phyloP scores from a whole-genome alignment of 2,329 filamentous ascomycete species.

The Clarireedia paspali region DNA sequence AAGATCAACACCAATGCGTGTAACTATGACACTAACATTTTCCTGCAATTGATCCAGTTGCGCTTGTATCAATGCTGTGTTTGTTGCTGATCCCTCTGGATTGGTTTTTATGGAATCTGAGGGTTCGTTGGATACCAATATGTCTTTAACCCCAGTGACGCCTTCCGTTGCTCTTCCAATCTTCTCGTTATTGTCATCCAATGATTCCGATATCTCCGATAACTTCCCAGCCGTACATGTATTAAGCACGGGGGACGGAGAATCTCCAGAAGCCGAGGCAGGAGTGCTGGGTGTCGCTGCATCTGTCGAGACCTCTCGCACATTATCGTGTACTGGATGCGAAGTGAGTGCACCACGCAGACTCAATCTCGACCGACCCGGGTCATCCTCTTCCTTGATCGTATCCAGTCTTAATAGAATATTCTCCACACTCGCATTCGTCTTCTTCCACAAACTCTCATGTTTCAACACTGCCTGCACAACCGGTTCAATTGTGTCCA shows the following conservation, averaged over 20 bases:
- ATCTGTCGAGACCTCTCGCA: background rate
- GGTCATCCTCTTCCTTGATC: conserved; percentile 9
- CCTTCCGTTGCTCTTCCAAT: conserved; percentile 17
- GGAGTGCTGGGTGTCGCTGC: background rate
- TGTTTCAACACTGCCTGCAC: conserved; percentile 29
- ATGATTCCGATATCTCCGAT: conserved; percentile 19
- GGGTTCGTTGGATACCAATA: conserved; percentile 15
- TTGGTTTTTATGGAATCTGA: conserved; percentile 17
- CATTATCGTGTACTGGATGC: background rate
- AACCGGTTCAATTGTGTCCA: conserved; percentile 29
- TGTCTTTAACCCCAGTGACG: conserved; percentile 16
- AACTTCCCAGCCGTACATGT: conserved; percentile 18
- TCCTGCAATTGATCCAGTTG: conserved; percentile 27
- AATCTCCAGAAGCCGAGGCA: background rate
- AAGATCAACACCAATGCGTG: conserved; percentile 20
- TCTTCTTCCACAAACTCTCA: conserved; percentile 26
- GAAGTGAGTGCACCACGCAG: background rate
- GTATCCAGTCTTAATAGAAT: conserved; percentile 22
- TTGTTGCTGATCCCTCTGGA: conserved; percentile 21
- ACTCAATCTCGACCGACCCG: background rate
- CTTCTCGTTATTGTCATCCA: conserved; percentile 21
- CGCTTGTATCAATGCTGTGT: conserved; percentile 22
- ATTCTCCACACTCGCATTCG: conserved; percentile 27
- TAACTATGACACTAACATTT: conserved; percentile 22
- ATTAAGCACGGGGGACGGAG: background rate